Evolutionary conservation across 1,284 basidiomycete species (phyloP), one percentile per base, ranked within the genome.

Genomic region (Moniliophthora roreri): DNA sequence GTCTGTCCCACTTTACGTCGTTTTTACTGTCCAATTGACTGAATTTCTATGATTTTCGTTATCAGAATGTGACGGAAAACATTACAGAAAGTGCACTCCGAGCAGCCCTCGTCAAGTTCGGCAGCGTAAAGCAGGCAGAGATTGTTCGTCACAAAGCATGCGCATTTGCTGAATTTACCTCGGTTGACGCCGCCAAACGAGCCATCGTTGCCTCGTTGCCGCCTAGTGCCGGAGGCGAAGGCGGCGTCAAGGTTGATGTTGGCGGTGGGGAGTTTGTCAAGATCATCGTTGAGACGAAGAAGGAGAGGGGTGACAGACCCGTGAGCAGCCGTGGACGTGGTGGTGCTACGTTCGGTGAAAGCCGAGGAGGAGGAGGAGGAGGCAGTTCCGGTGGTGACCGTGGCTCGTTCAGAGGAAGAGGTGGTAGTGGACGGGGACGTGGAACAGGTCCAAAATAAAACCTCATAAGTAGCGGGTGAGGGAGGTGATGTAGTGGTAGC

Each of bases 111-210:
- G 75, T 77, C 34, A 84, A 86, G 44, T 98, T 98, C 69, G 95
- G 95, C 4, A 79, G 87, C 3, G 80, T 97, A 66, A 92, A 91
- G 70, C 92, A 95, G 48, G 73, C 94, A 46, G 94, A 98, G 70
- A 87, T 98, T 62, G 88, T 97, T 48, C 88, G 90, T 58, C 66
- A 65, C 67, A 96, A 94, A 71, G 93, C 91, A 0, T 98, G 95
- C 66, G 96, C 95, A 1, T 98, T 98, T 79, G 80, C 95, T 63
- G 95, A 98, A 70, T 99, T 96, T 73, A 71, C 69, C 35, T 76
- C 75, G 7, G 72, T 95, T 57, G 94, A 97, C 3, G 75, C 83
- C 23, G 96, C 96, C 13, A 82, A 85, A 60, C 84, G 87, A 53
- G 96, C 96, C 2, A 95, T 98, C 62, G 73, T 81, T 21, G 81